phyloP scores from a whole-genome alignment of 805 yeast species.

The Kregervanrija pseudodelftensis region DNA sequence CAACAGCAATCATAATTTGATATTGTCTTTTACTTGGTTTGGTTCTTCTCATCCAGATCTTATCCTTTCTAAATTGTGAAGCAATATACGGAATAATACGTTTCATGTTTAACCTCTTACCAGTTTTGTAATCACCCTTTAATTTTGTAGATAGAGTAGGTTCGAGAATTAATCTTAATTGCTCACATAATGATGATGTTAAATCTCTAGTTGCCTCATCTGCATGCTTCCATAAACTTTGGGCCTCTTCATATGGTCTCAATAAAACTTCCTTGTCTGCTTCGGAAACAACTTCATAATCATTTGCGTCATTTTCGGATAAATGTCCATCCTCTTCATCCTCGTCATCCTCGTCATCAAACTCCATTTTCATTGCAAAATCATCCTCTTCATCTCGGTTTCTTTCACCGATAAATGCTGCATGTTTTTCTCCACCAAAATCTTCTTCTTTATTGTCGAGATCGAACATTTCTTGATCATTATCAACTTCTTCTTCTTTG shows the following conservation, averaged over 20 bases:
- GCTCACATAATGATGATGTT: slow-evolving; percentile 85
- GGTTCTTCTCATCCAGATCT: slow-evolving; percentile 96
- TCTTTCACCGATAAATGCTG: slow-evolving; percentile 18
- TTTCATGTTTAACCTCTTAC: slow-evolving; percentile 95
- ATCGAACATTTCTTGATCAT: slow-evolving; percentile 26
- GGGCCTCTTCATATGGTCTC: slow-evolving; percentile 48
- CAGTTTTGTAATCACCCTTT: slow-evolving; percentile 93
- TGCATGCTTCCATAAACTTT: slow-evolving; percentile 74
- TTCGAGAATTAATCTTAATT: slow-evolving; percentile 82
- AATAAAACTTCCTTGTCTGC: slow-evolving; percentile 17
- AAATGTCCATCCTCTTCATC: slow-evolving; percentile 28
- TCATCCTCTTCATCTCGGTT: slow-evolving; percentile 27
- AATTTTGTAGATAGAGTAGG: slow-evolving; percentile 96
- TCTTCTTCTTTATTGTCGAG: slow-evolving; percentile 16
- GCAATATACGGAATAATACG: slow-evolving; percentile 97
- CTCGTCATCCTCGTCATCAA: slow-evolving; percentile 27
- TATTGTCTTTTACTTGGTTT: slow-evolving; percentile 96
- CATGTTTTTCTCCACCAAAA: slow-evolving; percentile 11
- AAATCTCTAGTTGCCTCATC: slow-evolving; percentile 83
- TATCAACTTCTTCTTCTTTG: slow-evolving; percentile 27
- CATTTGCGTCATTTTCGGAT: slow-evolving; percentile 15
- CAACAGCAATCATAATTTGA: slow-evolving; percentile 95
- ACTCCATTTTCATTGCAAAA: slow-evolving; percentile 37
- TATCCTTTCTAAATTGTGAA: slow-evolving; percentile 92
- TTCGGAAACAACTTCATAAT: slow-evolving; percentile 12